Evolutionary conservation across 2,329 filamentous ascomycete genomes (phyloP).

Genomic region (Ophiostoma angusticollis): DNA sequence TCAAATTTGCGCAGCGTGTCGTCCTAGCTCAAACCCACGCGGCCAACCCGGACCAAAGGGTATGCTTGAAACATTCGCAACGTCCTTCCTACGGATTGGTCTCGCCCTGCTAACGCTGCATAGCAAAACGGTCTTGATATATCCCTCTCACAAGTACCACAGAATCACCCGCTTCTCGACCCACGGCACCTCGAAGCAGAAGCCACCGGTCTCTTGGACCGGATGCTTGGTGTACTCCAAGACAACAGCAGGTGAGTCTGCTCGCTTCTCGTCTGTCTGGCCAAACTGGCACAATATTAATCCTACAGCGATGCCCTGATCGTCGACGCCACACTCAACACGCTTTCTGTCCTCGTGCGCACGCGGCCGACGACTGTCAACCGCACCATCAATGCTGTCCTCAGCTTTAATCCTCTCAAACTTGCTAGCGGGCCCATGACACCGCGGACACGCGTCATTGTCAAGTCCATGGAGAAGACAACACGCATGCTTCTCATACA

Average conservation of each 20-base stretch:
- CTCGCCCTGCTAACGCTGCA: neutral
- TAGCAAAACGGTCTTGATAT: constrained; percentile 62
- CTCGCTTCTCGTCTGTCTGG: too few relatives aligned
- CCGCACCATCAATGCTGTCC: constrained; percentile 71
- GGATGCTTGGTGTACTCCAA: constrained; percentile 73
- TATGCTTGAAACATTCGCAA: constrained; percentile 30
- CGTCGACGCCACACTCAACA: constrained; percentile 85
- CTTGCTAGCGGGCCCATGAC: constrained; percentile 63
- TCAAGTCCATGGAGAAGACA: constrained; percentile 92
- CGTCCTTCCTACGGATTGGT: neutral
- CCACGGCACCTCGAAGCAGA: constrained; percentile 80
- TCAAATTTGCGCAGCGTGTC: constrained; percentile 93
- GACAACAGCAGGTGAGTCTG: constrained; percentile 75
- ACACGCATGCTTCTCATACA: constrained; percentile 73
- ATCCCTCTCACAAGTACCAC: constrained; percentile 72
- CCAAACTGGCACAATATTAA: neutral
- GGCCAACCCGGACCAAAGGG: constrained; percentile 66
- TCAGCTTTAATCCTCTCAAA: constrained; percentile 86
- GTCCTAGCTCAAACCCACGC: constrained; percentile 87
- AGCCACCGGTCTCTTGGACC: constrained; percentile 78
- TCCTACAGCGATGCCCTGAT: constrained; percentile 66
- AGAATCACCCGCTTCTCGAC: constrained; percentile 69
- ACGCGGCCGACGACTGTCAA: constrained; percentile 67
- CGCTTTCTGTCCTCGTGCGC: constrained; percentile 69
- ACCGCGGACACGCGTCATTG: constrained; percentile 63